Evolutionary conservation across 306 rosid species (phyloP).

Genomic region (Benincasa hispida): DNA sequence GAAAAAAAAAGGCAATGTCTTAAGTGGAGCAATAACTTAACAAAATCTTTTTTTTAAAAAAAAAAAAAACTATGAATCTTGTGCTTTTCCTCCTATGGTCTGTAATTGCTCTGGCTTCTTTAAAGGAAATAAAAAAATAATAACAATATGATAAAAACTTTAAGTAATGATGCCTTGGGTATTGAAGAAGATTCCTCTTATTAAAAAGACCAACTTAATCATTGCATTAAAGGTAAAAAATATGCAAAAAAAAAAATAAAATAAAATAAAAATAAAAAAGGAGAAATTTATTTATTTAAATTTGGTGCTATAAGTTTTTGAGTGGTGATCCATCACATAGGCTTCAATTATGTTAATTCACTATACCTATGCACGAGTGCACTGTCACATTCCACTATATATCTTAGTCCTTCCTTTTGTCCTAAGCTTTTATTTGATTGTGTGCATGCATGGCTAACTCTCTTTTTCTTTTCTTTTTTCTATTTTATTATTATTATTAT

Average conservation of each 20-base stretch:
- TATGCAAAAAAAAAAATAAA: background rate
- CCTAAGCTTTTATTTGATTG: background rate
- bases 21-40: constrained; percentile 6
- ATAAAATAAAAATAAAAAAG: too few species aligned
- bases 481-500: too few species aligned
- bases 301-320: background rate
- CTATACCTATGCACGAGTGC: background rate
- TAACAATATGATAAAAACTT: background rate
- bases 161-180: background rate
- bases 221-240: background rate
- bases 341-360: background rate
- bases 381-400: background rate
- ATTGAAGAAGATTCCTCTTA: constrained; percentile 7
- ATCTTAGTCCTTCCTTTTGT: background rate
- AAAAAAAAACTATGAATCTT: constrained; percentile 6
- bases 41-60: background rate
- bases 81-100: constrained; percentile 7
- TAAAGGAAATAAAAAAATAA: background rate
- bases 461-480: background rate
- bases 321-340: background rate
- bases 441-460: background rate
- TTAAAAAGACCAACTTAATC: background rate
- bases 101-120: constrained; percentile 7
- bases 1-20: background rate
- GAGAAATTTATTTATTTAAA: too few species aligned